These are phyloP conservation scores for Albifimbria verrucaria DNA, from an alignment of 2,329 filamentous ascomycete species.

Conservation along the genomic window DNA sequence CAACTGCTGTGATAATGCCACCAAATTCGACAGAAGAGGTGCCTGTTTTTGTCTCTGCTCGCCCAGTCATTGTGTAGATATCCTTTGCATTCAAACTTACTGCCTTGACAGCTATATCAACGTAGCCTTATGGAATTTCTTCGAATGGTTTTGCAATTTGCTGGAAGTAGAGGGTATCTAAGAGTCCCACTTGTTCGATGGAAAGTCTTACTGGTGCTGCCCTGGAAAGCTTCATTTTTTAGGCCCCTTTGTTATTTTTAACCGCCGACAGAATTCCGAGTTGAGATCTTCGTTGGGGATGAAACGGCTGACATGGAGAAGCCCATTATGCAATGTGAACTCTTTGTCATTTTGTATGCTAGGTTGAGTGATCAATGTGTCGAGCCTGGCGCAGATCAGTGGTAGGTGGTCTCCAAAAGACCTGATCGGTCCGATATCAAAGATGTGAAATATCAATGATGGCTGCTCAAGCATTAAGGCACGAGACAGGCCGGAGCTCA, in stretches of 20 bases:
- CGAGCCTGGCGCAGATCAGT: background rate
- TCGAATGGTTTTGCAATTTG: constrained; percentile 4
- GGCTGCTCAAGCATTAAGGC: constrained; percentile 6
- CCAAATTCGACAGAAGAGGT: constrained; percentile 18
- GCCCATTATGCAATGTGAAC: background rate
- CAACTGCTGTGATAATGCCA: constrained; percentile 19
- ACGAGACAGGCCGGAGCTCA: constrained; percentile 1
- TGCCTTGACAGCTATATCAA: background rate
- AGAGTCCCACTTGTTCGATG: constrained; percentile 8
- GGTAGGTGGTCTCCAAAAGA: background rate
- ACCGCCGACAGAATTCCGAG: constrained; percentile 10
- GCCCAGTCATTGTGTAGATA: constrained; percentile 21
- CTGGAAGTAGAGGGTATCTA: constrained; percentile 17
- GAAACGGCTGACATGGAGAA: constrained; percentile 17
- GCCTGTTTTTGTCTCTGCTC: constrained; percentile 17
- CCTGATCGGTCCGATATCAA: constrained; percentile 1
- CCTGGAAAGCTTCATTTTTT: background rate
- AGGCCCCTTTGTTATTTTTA: background rate
- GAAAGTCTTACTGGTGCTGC: constrained; percentile 7
- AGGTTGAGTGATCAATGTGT: background rate
- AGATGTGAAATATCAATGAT: background rate
- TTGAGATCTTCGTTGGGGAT: constrained; percentile 16
- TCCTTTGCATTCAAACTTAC: constrained; percentile 21
- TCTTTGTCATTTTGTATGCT: constrained; percentile 3
- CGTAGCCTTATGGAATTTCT: constrained; percentile 6